Evolutionary conservation across 306 rosid species (phyloP).

Genomic region (Sindora glabra): DNA sequence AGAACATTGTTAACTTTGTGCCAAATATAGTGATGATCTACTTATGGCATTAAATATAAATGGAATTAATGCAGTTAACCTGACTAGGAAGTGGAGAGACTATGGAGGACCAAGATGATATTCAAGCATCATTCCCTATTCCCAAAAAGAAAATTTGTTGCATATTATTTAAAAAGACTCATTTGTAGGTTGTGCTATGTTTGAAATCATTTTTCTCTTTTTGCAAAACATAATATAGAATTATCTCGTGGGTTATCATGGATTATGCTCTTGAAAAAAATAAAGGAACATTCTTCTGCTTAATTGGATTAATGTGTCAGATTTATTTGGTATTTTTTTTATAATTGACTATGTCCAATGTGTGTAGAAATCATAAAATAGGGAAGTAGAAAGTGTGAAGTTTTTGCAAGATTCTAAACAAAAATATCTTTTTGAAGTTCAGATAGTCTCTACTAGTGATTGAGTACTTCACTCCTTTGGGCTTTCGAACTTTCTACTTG

Average conservation of each 20-base stretch:
- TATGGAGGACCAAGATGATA: no score
- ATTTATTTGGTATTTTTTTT: not conserved
- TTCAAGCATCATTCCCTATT: no score
- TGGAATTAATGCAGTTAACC: no score
- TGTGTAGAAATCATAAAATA: slow-evolving; percentile 27
- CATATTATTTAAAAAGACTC: no score
- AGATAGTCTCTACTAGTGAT: slow-evolving; percentile 63
- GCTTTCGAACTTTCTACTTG: slow-evolving; percentile 3
- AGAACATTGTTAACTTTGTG: no score
- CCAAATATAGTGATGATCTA: no score
- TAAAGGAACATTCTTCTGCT: not conserved
- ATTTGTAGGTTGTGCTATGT: no score
- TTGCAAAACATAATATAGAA: not conserved
- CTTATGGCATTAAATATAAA: no score
- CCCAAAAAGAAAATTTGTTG: no score
- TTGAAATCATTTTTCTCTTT: no score
- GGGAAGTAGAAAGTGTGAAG: slow-evolving; percentile 16
- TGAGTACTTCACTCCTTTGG: slow-evolving; percentile 38
- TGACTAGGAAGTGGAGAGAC: no score
- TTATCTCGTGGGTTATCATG: not conserved
- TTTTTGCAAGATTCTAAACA: slow-evolving; percentile 18
- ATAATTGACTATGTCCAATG: not conserved
- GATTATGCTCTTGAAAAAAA: not conserved
- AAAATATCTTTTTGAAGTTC: slow-evolving; percentile 60
- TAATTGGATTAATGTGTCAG: not conserved